Base-by-base conservation (phyloP, 2,329 filamentous ascomycete genomes). In the Penicillium sp. region DNA sequence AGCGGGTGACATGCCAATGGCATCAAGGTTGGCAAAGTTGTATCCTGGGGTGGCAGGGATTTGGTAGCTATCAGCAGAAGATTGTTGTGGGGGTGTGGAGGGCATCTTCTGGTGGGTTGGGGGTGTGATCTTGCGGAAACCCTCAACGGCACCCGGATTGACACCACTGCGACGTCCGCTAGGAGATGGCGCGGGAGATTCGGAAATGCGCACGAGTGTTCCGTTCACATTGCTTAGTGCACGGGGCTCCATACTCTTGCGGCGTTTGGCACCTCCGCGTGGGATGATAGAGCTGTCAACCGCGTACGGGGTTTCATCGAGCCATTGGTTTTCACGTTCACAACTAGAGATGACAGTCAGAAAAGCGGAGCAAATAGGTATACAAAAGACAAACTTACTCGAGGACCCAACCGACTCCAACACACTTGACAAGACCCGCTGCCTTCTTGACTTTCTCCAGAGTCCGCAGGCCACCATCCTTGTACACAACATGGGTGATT, bases 401-500 rank as follows among this genome's bases (percentile, higher is more conserved):
- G 60, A 96, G 81, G 52, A 94, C 88, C 90, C 91, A 96, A 61
- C 86, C 87, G 44, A 95, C 88, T 47, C 91, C 91, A 53, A 96
- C 90, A 74, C 91, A 95, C 64, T 90, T 86, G 36, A 96, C 89
- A 30, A 89, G 79, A 6, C 90, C 90, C 14, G 83, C 81, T 37
- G 84, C 86, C 64, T 88, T 83, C 55, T 85, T 81, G 7, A 93
- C 88, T 74, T 91, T 95, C 69, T 95, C 88, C 61, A 96, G 75
- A 0, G 91, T 96, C 26, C 87, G 81, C 67, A 88, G 87, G 40
- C 86, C 86, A 43, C 91, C 91, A 67, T 96, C 91, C 72, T 96
- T 96, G 79, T 87, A 96, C 7, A 96, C 85, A 8, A 96, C 89
- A 68, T 96, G 91, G 0, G 91, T 96, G 65, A 96, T 90, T 5